These are phyloP conservation scores for Tuber indicum DNA, from an alignment of 495 filamentous ascomycete species.

Conservation along the genomic window DNA sequence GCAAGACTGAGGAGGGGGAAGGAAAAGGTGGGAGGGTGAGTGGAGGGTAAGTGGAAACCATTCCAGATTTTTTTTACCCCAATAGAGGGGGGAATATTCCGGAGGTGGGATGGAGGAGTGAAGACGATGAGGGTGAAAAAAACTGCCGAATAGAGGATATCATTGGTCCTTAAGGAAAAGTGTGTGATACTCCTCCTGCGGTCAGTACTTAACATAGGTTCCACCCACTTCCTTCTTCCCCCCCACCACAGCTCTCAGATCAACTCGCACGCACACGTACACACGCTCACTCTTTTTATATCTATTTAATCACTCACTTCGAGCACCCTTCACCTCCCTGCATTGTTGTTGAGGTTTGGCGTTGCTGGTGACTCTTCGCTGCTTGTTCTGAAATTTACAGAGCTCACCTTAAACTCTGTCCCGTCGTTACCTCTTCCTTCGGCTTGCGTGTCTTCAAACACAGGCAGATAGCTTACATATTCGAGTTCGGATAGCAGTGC, in stretches of 20 bases:
- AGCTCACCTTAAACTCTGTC: neutral
- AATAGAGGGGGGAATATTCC: neutral
- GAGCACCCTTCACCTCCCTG: neutral
- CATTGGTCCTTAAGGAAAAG: neutral
- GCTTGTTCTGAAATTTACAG: slow-evolving; percentile 11
- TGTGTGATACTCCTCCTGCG: slow-evolving; percentile 18
- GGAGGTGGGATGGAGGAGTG: neutral
- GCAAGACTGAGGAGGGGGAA: neutral
- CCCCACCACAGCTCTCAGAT: slow-evolving; percentile 4
- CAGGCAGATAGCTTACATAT: neutral
- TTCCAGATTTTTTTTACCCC: neutral
- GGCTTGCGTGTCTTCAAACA: neutral
- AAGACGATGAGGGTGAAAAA: neutral
- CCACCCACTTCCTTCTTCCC: slow-evolving; percentile 24
- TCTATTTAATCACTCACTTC: slow-evolving; percentile 1
- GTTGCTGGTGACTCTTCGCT: slow-evolving; percentile 20
- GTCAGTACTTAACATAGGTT: slow-evolving; percentile 28
- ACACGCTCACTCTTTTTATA: slow-evolving; percentile 7
- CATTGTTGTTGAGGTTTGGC: neutral
- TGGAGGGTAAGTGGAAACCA: neutral
- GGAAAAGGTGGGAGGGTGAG: neutral
- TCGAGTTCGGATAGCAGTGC: neutral
- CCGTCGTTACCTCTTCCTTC: slow-evolving; percentile 1
- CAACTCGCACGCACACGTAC: slow-evolving; percentile 2
- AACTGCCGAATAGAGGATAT: neutral